Conservation (phyloP, 1,284 basidiomycete genomes). For the Boletus albobrunnescens region DNA sequence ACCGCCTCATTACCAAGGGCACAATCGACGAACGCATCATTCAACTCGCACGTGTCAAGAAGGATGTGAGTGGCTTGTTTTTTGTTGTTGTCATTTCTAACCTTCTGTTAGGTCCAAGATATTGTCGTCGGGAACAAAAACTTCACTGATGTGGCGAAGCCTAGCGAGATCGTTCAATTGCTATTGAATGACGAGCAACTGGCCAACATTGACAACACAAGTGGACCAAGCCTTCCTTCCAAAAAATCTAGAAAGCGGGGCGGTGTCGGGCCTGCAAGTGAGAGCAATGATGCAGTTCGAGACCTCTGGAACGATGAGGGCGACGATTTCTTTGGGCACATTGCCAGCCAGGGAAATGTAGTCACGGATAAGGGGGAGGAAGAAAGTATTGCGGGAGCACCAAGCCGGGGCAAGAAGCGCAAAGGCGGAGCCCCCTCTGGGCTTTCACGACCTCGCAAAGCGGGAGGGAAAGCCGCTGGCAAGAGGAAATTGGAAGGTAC, state of each 20-base stretch:
- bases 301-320: slow-evolving; percentile 82
- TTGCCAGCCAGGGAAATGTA: slow-evolving; percentile 20
- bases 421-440: slow-evolving; percentile 25
- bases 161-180: slow-evolving; percentile 95
- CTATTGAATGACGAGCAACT: slow-evolving; percentile 93
- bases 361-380: slow-evolving; percentile 38
- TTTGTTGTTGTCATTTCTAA: neutral
- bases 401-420: slow-evolving; percentile 37
- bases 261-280: slow-evolving; percentile 26
- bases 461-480: slow-evolving; percentile 29
- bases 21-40: slow-evolving; percentile 99
- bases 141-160: slow-evolving; percentile 87
- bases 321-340: slow-evolving; percentile 75
- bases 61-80: slow-evolving; percentile 64
- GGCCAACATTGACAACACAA: slow-evolving; percentile 53
- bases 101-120: slow-evolving; percentile 79
- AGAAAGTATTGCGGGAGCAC: slow-evolving; percentile 13
- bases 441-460: slow-evolving; percentile 26
- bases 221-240: slow-evolving; percentile 37
- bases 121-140: slow-evolving; percentile 98
- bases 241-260: slow-evolving; percentile 38
- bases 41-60: slow-evolving; percentile 90
- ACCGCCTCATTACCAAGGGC: slow-evolving; percentile 92
- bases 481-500: slow-evolving; percentile 31
- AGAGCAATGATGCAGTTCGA: slow-evolving; percentile 43